These are phyloP conservation scores for Rubus idaeus DNA, from an alignment of 306 rosid genomes.

Conservation along the genomic window DNA sequence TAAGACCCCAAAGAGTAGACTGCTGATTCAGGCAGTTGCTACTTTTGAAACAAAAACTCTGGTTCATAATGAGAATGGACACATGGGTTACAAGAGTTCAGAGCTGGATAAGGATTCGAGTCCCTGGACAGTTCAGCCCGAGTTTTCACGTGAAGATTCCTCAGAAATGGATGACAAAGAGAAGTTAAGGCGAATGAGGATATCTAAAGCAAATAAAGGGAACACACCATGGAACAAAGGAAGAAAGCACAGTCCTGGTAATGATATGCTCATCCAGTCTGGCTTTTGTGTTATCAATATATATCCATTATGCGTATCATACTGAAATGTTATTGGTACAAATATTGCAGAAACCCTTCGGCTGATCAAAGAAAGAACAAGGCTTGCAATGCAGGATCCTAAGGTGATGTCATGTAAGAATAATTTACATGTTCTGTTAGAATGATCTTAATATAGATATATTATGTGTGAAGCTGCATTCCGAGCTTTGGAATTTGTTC, in stretches of 20 bases:
- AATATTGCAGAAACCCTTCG: constrained; percentile 69
- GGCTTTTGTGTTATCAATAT: neutral
- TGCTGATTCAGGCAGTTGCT: constrained; percentile 66
- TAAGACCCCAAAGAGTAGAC: constrained; percentile 31
- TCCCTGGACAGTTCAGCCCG: constrained; percentile 16
- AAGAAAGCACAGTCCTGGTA: constrained; percentile 84
- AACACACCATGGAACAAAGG: constrained; percentile 95
- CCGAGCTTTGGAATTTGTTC: neutral
- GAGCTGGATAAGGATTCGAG: constrained; percentile 27
- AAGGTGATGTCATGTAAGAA: constrained; percentile 99
- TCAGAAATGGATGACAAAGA: constrained; percentile 57
- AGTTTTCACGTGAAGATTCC: constrained; percentile 32
- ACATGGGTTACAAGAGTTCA: constrained; percentile 27
- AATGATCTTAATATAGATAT: constrained; percentile 21
- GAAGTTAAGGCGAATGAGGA: constrained; percentile 71
- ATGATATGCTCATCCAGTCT: neutral
- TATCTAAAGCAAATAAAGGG: constrained; percentile 93
- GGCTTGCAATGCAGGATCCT: constrained; percentile 98
- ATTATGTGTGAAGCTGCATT: neutral
- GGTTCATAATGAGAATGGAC: constrained; percentile 32
- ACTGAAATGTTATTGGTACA: constrained; percentile 17
- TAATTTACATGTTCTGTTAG: constrained; percentile 42
- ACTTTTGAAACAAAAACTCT: constrained; percentile 56
- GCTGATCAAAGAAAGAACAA: constrained; percentile 85
- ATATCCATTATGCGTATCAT: neutral